These are phyloP conservation scores for Xylariomycetidae sp. DNA, from an alignment of 2,329 filamentous ascomycete species.

Conservation along the genomic window DNA sequence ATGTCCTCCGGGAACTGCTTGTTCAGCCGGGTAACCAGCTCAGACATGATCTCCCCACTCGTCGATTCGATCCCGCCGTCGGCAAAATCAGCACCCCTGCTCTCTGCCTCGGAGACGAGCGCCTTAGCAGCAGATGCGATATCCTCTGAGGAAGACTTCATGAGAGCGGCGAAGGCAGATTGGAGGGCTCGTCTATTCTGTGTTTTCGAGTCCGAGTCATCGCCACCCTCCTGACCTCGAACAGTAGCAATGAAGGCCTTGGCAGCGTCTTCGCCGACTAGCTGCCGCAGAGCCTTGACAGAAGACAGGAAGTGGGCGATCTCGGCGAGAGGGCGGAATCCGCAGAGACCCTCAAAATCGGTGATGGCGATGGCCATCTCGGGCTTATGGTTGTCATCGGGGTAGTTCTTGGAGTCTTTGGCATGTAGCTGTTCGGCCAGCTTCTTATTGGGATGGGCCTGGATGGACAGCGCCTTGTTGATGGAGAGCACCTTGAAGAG, in stretches of 20 bases:
- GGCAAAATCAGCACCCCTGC: slow-evolving; percentile 69
- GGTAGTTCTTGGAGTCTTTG: slow-evolving; percentile 88
- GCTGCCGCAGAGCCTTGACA: slow-evolving; percentile 57
- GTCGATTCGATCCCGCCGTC: slow-evolving; percentile 65
- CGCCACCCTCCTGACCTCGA: slow-evolving; percentile 46
- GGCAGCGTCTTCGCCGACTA: slow-evolving; percentile 64
- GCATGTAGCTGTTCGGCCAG: slow-evolving; percentile 85
- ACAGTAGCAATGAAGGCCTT: slow-evolving; percentile 48
- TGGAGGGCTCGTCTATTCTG: slow-evolving; percentile 77
- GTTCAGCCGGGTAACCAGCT: slow-evolving; percentile 73
- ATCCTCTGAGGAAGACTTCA: slow-evolving; percentile 67
- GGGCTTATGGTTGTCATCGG: slow-evolving; percentile 98
- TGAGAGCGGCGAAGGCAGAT: slow-evolving; percentile 70
- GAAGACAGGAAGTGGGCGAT: slow-evolving; percentile 70
- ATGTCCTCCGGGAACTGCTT: slow-evolving; percentile 84
- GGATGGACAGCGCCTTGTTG: slow-evolving; percentile 92
- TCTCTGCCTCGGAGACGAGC: slow-evolving; percentile 66
- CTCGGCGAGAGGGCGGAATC: slow-evolving; percentile 83
- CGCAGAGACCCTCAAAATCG: slow-evolving; percentile 91
- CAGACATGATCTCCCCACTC: slow-evolving; percentile 64
- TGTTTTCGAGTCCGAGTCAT: slow-evolving; percentile 28
- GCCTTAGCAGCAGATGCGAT: slow-evolving; percentile 62
- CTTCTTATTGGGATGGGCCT: slow-evolving; percentile 94
- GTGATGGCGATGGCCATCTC: slow-evolving; percentile 99
- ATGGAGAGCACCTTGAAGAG: slow-evolving; percentile 98